Conservation (phyloP, 148 eudicot genomes). For the Persicaria tinctoria region DNA sequence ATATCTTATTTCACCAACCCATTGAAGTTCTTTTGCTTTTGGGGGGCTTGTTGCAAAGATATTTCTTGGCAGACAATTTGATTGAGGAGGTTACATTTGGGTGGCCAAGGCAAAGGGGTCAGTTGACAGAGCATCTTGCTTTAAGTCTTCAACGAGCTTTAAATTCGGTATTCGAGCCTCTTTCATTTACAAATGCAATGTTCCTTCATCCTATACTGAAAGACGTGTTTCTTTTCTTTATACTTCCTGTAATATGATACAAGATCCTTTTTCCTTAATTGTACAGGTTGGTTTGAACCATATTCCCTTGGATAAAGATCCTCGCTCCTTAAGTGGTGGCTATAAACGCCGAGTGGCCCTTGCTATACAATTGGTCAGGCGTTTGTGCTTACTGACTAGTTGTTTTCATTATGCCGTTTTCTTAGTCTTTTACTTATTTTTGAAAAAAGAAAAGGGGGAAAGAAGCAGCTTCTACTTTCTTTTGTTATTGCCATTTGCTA, state of each 20-base stretch:
- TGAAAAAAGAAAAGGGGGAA: background rate
- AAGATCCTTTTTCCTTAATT: background rate
- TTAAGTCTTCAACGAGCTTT: slow-evolving; percentile 70
- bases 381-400: slow-evolving; percentile 13
- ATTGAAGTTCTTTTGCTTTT: background rate
- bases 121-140: slow-evolving; percentile 61
- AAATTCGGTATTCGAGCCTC: slow-evolving; percentile 47
- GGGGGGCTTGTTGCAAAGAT: slow-evolving; percentile 29
- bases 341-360: slow-evolving; percentile 95
- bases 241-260: background rate
- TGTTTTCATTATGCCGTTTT: background rate
- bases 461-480: background rate
- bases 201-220: slow-evolving; percentile 7
- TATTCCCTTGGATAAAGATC: slow-evolving; percentile 85
- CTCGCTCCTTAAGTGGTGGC: slow-evolving; percentile 93
- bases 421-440: background rate
- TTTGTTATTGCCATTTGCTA: background rate
- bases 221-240: background rate
- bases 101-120: slow-evolving; percentile 82
- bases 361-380: slow-evolving; percentile 78
- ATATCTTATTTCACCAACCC: background rate
- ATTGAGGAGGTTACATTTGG: slow-evolving; percentile 87
- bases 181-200: background rate
- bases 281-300: slow-evolving; percentile 77
- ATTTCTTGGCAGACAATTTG: slow-evolving; percentile 74